Conservation (phyloP, 352 stramenopile species). For the Globisporangium spiculum region DNA sequence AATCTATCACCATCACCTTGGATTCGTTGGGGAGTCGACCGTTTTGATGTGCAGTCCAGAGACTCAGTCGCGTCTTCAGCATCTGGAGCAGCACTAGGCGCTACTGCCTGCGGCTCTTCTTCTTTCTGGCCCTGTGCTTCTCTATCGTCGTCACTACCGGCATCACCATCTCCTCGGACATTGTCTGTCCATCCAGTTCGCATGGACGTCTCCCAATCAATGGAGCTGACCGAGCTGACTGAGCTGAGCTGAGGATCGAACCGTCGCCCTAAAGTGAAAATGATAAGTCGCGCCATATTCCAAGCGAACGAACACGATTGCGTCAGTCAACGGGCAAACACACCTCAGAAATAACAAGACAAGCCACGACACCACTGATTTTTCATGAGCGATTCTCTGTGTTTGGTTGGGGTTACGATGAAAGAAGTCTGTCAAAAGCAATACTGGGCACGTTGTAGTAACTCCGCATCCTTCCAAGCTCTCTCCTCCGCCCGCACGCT, state of each 20-base stretch:
- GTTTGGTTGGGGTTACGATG: neutral
- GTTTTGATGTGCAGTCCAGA: neutral
- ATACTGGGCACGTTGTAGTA: neutral
- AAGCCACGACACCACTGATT: neutral
- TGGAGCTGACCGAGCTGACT: too few species aligned
- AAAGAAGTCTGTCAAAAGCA: neutral
- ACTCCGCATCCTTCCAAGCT: neutral
- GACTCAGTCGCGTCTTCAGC: neutral
- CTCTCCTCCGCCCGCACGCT: neutral
- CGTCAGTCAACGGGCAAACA: too few species aligned
- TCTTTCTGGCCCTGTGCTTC: neutral
- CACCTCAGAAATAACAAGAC: neutral
- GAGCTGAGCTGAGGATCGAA: too few species aligned
- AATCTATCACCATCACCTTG: neutral
- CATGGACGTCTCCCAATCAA: neutral
- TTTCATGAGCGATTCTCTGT: neutral
- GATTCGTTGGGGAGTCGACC: neutral
- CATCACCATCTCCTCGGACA: neutral
- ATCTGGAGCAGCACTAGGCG: neutral
- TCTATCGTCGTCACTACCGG: neutral
- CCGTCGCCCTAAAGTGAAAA: neutral
- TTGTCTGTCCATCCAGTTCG: neutral
- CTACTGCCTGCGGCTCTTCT: neutral
- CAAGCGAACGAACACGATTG: too few species aligned
- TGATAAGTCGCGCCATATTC: neutral